These are phyloP conservation scores for Lodderomyces margitis DNA, from an alignment of 1,139 yeast genomes.

Conservation along the genomic window DNA sequence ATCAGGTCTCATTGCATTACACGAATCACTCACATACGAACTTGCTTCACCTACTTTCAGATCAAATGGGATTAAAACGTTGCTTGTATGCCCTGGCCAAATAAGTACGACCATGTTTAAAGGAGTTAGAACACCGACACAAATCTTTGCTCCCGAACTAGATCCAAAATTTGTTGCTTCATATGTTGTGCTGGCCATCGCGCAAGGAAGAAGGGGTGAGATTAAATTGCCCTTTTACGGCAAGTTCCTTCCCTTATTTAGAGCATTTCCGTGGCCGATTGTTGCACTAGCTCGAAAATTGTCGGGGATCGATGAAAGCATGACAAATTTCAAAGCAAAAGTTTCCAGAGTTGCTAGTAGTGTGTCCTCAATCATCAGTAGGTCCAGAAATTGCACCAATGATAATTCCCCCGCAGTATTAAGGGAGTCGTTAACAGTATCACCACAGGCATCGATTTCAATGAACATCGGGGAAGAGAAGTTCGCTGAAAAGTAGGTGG, in stretches of 20 bases:
- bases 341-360: conserved; percentile 17
- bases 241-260: conserved; percentile 63
- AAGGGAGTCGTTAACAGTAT: not conserved
- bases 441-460: not conserved
- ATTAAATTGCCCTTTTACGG: conserved; percentile 76
- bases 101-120: conserved; percentile 69
- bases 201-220: conserved; percentile 64
- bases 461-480: not conserved
- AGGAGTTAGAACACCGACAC: conserved; percentile 70
- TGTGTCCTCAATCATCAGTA: conserved; percentile 19
- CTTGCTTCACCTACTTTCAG: conserved; percentile 52
- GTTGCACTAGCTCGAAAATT: conserved; percentile 50
- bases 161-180: conserved; percentile 65
- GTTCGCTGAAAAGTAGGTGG: too few species aligned
- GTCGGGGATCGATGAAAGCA: conserved; percentile 64
- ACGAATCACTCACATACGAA: conserved; percentile 77
- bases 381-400: not conserved
- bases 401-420: not conserved
- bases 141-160: conserved; percentile 75
- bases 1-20: conserved; percentile 80
- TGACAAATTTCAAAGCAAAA: conserved; percentile 35
- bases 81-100: conserved; percentile 87
- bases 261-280: conserved; percentile 73
- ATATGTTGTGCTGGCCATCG: conserved; percentile 54
- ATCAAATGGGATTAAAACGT: conserved; percentile 60